Conservation (phyloP, 495 filamentous ascomycete genomes). For the Xylaria venustula region DNA sequence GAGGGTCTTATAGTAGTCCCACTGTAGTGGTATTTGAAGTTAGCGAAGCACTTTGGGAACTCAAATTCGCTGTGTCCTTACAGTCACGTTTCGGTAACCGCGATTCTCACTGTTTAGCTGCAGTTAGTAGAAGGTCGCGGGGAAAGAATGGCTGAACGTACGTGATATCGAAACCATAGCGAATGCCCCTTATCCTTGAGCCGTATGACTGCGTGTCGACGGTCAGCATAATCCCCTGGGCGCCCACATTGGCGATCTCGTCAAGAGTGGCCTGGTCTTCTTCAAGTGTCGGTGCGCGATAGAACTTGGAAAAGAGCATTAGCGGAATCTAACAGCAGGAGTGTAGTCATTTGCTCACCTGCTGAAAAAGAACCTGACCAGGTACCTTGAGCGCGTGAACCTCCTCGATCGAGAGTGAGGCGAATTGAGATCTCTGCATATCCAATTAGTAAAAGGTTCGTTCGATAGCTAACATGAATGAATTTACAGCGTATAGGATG, state of each 20-base stretch:
- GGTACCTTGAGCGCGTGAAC: constrained; percentile 30
- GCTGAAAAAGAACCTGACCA: constrained; percentile 38
- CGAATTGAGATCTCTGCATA: constrained; percentile 23
- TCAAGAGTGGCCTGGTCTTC: constrained; percentile 16
- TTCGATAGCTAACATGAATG: background rate
- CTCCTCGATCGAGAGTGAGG: constrained; percentile 35
- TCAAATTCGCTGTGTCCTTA: background rate
- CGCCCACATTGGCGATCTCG: constrained; percentile 28
- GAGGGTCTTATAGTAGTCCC: constrained; percentile 1
- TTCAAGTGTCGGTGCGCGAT: constrained; percentile 1
- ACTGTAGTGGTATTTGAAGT: background rate
- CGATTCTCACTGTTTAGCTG: background rate
- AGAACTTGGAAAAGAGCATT: background rate
- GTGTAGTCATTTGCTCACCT: constrained; percentile 14
- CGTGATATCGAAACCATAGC: constrained; percentile 4
- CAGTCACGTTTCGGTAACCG: constrained; percentile 1
- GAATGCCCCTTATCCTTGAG: background rate
- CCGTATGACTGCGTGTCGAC: constrained; percentile 3
- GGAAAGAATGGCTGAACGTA: background rate
- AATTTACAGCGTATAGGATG: constrained; percentile 35
- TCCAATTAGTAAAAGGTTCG: background rate
- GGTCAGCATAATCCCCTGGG: constrained; percentile 11
- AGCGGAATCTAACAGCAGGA: constrained; percentile 26
- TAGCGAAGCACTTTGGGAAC: background rate
- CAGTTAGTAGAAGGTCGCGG: background rate